These are phyloP conservation scores for Platanthera guangdongensis DNA, from an alignment of 106 monocot species.

Conservation along the genomic window DNA sequence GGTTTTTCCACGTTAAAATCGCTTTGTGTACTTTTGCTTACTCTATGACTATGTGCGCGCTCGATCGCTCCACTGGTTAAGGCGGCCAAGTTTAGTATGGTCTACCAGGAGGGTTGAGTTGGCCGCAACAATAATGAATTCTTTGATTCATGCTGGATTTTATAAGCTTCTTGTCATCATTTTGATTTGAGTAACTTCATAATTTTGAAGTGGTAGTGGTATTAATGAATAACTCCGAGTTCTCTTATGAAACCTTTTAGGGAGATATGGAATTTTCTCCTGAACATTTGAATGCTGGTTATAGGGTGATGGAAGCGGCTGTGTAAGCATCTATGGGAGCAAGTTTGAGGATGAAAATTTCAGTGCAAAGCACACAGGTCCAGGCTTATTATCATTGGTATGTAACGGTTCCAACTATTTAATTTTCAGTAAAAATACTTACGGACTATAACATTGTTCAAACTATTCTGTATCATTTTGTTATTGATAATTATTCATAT, in stretches of 20 bases:
- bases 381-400: conserved; percentile 95
- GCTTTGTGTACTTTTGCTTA: too few species aligned
- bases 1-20: too few species aligned
- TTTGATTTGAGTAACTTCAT: neutral
- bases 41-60: too few species aligned
- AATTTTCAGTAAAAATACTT: neutral
- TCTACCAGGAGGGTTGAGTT: too few species aligned
- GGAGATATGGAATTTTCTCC: neutral
- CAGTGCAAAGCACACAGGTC: conserved; percentile 94
- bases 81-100: too few species aligned
- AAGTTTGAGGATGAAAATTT: conserved; percentile 99
- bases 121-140: too few species aligned
- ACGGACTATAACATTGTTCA: too few species aligned
- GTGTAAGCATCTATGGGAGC: conserved; percentile 82
- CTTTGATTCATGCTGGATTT: neutral
- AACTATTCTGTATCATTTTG: too few species aligned
- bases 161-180: neutral
- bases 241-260: neutral
- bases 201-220: neutral
- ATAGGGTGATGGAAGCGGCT: conserved; percentile 96
- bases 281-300: conserved; percentile 4
- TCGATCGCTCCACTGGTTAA: too few species aligned
- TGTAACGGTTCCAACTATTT: neutral
- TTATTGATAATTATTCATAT: too few species aligned
- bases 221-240: neutral